Evolutionary conservation across 768 basidiomycete genomes (phyloP).

Genomic region (Boletus pseudopeckii): DNA sequence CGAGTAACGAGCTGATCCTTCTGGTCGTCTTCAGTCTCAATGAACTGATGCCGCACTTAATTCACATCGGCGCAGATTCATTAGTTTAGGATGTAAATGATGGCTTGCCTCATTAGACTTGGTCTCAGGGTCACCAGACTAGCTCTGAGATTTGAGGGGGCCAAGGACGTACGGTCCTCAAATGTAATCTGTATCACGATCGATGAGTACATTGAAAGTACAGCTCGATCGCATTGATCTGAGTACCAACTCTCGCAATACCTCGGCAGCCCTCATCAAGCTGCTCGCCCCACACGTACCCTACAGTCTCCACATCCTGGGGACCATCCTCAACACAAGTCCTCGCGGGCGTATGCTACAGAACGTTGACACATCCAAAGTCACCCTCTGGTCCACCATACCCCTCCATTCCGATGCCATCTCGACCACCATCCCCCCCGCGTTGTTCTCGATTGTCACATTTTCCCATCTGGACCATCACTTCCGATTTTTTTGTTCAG

Average conservation of each 20-base stretch:
- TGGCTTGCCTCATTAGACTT: not conserved
- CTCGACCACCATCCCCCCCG: not conserved
- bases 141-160: no score
- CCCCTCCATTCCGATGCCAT: not conserved
- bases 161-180: not conserved
- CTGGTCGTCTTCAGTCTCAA: not conserved
- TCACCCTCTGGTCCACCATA: conserved; percentile 20
- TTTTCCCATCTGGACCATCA: conserved; percentile 12
- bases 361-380: conserved; percentile 13
- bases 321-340: conserved; percentile 17
- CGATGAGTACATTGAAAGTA: not conserved
- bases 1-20: not conserved
- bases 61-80: not conserved
- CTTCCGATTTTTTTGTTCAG: conserved; percentile 20
- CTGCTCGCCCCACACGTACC: conserved; percentile 15
- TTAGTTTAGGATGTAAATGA: not conserved
- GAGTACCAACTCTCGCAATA: not conserved
- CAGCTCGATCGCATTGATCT: conserved; percentile 13
- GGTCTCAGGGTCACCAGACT: not conserved
- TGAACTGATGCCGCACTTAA: not conserved
- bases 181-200: not conserved
- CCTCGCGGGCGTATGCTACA: conserved; percentile 11
- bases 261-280: conserved; percentile 4
- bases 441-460: conserved; percentile 19
- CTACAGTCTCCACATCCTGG: conserved; percentile 14